Base-by-base conservation (phyloP, 2,329 filamentous ascomycete species). In the Neocatenulostroma microsporum region DNA sequence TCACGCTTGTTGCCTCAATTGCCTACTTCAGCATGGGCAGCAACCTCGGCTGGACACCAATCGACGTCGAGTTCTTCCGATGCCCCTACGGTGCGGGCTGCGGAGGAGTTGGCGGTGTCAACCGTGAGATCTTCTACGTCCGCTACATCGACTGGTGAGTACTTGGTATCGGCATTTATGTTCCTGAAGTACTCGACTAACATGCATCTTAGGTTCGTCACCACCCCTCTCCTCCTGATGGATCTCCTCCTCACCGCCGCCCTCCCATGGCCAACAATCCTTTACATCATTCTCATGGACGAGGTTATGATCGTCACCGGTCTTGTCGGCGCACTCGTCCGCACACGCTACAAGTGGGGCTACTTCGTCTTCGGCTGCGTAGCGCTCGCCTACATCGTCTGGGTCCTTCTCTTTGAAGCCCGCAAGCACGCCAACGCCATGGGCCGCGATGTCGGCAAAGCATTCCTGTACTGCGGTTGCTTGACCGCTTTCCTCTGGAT, bases 11-110 rank as follows among this genome's bases (percentile, higher is more conserved):
- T 6, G 73, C 76, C 2, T 64, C 69, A 25, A 75, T 82, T 45
- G 68, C 76, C 11, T 81, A 82, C 61, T 82, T 77, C 61, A 67
- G 72, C 45, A 79, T 82, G 76, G 78, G 68, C n/a, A 73, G 75
- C 8, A 76, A 79, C 49, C 62, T 82, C 1, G 78, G 78, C 21
- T 78, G 73, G 57, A 70, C 72, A 2, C 72, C 76, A 1, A 78
- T 82, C 47, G 51, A 63, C n/a, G 77, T 78, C 25, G 72, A 84
- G 50, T 83, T 73, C 46, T 60, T 58, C 1, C 64, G 67, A 34
- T n/a, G n/a, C n/a, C n/a, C n/a, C n/a, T n/a, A n/a, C n/a, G n/a
- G n/a, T n/a, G n/a, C n/a, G n/a, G 59, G 41, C 39, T 54, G 63
- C 36, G 58, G 62, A 11, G 62, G 66, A 4, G 66, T 73, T 3